phyloP scores from a whole-genome alignment of 139 green algal genomes.

The Edaphochlamys debaryana region DNA sequence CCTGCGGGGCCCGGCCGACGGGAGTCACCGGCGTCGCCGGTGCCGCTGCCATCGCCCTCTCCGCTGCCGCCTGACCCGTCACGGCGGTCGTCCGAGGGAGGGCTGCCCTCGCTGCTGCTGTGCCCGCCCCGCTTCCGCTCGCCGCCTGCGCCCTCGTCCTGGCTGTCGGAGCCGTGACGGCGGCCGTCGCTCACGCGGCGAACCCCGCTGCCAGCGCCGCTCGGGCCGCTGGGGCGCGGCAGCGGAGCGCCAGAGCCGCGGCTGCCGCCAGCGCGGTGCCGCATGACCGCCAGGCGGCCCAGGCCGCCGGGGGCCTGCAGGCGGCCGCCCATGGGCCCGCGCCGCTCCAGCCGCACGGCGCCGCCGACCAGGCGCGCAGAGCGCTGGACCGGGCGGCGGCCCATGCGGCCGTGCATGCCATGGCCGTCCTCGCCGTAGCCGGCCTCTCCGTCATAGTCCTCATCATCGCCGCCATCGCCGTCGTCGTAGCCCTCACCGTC shows the following conservation, averaged over 20 bases:
- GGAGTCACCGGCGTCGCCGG: slow-evolving; percentile 32
- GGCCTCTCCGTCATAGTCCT: slow-evolving; percentile 2
- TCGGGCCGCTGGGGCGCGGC: background rate
- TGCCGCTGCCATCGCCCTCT: slow-evolving; percentile 38
- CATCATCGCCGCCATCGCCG: background rate
- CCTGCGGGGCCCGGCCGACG: background rate
- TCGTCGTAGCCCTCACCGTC: background rate
- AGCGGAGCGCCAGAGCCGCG: background rate
- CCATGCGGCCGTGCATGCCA: no score
- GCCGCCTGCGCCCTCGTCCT: slow-evolving; percentile 1
- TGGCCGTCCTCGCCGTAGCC: background rate
- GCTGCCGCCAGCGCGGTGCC: background rate
- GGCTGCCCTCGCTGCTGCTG: slow-evolving; percentile 43
- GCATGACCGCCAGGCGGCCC: background rate
- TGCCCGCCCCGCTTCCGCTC: background rate
- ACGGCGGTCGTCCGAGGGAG: slow-evolving; percentile 22
- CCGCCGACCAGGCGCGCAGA: background rate
- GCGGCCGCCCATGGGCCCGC: background rate
- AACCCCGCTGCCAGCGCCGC: background rate
- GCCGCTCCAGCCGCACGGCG: background rate
- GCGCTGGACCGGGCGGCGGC: background rate
- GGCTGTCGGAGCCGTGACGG: background rate
- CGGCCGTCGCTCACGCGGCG: background rate
- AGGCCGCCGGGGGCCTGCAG: background rate
- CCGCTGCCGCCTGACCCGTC: slow-evolving; percentile 20